phyloP scores from a whole-genome alignment of 768 basidiomycete species.

The Lactarius sanguifluus region DNA sequence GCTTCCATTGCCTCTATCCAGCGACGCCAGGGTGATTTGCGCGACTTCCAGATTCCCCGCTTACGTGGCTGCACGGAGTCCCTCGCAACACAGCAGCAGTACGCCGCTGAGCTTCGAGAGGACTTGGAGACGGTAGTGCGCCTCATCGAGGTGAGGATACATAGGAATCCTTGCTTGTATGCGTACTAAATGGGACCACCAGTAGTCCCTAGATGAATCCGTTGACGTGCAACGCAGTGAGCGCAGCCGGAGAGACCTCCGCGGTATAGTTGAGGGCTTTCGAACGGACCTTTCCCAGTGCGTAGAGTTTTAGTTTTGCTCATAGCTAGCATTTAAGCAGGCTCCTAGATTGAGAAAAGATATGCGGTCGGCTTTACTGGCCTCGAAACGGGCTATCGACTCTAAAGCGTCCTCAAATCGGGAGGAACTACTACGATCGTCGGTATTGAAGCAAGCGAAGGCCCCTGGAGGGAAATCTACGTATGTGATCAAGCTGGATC shows the following conservation, averaged over 20 bases:
- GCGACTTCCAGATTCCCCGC: constrained; percentile 72
- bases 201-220: constrained; percentile 63
- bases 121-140: constrained; percentile 63
- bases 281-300: constrained; percentile 52
- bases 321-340: constrained; percentile 2
- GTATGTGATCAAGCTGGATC: constrained; percentile 42
- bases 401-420: constrained; percentile 54
- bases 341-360: constrained; percentile 56
- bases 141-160: constrained; percentile 61
- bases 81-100: constrained; percentile 64
- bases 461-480: constrained; percentile 56
- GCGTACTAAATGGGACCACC: constrained; percentile 45
- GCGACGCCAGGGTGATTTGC: constrained; percentile 61
- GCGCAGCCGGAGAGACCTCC: constrained; percentile 50
- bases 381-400: constrained; percentile 75
- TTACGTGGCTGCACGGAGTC: constrained; percentile 70
- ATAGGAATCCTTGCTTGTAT: background rate
- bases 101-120: constrained; percentile 72
- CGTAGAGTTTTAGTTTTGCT: constrained; percentile 32
- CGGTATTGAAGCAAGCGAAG: constrained; percentile 50
- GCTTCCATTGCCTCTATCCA: constrained; percentile 52
- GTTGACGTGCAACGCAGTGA: constrained; percentile 71
- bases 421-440: constrained; percentile 65
- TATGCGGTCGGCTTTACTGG: constrained; percentile 63
- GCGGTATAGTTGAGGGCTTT: constrained; percentile 50